phyloP scores from a whole-genome alignment of 345 rosid species.

The Iberis pinnata region DNA sequence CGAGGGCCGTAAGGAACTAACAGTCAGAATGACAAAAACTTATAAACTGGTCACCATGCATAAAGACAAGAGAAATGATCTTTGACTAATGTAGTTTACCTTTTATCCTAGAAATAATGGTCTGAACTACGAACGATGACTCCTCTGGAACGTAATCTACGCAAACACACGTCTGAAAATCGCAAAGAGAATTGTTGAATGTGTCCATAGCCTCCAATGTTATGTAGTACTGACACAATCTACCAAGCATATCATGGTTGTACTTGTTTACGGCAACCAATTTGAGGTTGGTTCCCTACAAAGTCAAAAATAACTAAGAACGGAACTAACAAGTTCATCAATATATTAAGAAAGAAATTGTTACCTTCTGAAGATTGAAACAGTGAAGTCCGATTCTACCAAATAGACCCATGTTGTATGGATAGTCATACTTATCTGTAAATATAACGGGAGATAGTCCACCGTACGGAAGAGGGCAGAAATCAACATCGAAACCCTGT shows the following conservation, averaged over 20 bases:
- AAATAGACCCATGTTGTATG: not conserved
- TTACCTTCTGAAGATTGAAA: not conserved
- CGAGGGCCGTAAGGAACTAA: not conserved
- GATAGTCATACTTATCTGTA: not conserved
- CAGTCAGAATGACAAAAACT: not conserved
- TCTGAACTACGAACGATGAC: not conserved
- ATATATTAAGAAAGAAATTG: too few relatives aligned
- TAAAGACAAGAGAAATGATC: too few relatives aligned
- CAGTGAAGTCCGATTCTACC: constrained; percentile 4
- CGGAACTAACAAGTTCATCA: too few relatives aligned
- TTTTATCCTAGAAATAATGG: not conserved
- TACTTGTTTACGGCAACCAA: too few relatives aligned
- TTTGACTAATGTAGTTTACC: not conserved
- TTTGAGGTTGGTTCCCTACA: not conserved
- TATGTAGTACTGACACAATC: not conserved
- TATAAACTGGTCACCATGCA: too few relatives aligned
- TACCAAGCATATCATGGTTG: not conserved
- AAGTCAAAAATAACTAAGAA: too few relatives aligned
- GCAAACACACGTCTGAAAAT: too few relatives aligned
- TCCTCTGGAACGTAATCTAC: not conserved
- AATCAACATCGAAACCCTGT: not conserved
- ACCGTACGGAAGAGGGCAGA: not conserved
- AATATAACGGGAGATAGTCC: not conserved
- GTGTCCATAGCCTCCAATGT: not conserved
- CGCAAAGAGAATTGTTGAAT: not conserved